These are phyloP conservation scores for Daldinia sp. DNA, from an alignment of 2,329 filamentous ascomycete species.

Conservation along the genomic window DNA sequence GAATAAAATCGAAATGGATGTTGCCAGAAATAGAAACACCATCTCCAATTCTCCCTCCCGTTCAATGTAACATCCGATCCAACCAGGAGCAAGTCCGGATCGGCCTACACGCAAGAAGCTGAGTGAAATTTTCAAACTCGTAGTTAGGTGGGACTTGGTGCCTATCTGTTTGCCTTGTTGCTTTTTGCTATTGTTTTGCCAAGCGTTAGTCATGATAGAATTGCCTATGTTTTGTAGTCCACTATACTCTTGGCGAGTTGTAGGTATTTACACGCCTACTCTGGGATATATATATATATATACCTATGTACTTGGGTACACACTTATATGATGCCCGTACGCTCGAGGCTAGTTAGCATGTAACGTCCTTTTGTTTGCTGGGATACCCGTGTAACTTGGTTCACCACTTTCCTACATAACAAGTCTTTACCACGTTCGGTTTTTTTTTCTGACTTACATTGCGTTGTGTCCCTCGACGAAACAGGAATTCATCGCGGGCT, in stretches of 20 bases:
- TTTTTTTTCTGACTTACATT: conserved; percentile 8
- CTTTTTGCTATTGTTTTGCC: not conserved
- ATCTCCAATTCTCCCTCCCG: conserved; percentile 30
- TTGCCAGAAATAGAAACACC: conserved; percentile 34
- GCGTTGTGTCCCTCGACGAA: conserved; percentile 19
- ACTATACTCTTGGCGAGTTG: not conserved
- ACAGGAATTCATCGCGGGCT: conserved; percentile 15
- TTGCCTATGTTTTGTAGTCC: not conserved
- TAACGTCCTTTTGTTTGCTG: conserved; percentile 1
- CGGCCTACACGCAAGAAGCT: conserved; percentile 12
- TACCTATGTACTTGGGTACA: not conserved
- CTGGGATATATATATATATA: not conserved
- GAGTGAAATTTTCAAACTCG: not conserved
- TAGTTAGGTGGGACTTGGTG: not conserved
- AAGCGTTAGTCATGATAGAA: not conserved
- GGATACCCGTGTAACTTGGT: not conserved
- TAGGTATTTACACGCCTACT: too few species aligned
- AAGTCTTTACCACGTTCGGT: conserved; percentile 6
- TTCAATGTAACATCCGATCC: conserved; percentile 37
- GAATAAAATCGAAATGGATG: conserved; percentile 15
- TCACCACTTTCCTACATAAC: not conserved
- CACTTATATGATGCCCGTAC: not conserved
- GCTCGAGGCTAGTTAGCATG: not conserved
- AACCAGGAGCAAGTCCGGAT: conserved; percentile 29
- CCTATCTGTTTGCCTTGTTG: not conserved